Base-by-base conservation (phyloP, 129 eudicot genomes). In the Chrysanthemum lavandulifolium region DNA sequence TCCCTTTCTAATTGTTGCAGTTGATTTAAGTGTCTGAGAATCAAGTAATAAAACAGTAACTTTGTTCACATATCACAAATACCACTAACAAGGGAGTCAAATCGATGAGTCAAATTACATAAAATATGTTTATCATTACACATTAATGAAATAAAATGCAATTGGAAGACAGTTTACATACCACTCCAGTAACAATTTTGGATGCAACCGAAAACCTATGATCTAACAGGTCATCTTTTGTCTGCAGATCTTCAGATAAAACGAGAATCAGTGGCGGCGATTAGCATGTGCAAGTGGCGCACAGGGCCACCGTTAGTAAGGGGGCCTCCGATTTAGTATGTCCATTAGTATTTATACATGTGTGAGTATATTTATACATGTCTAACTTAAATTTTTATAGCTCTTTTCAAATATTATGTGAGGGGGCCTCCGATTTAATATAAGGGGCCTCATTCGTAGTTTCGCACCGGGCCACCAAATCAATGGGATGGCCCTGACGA, bases 1-100 rank as follows among this genome's bases (percentile, higher is more conserved):
- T 15, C 94, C 97, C n/a, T 89, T 91, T 78, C 85, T 92, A 82
- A 86, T 92, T 78, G 85, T 85, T 27, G 97, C 82, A 54, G 91
- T 81, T 69, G 97, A 89, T 43, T 89, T 83, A 60, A 89, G 67
- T 67, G 85, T 84, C 97, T 92, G 75, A 36, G 67, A 55, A 57
- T 33, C 19, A 49, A 18, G 45, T 6, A 50, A 61, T 6, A 65
- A 15, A 75, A 51, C 10, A n/a, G 67, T 14, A 69, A 53, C 13
- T 33, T 0, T 25, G 49, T 61, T 36, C 56, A 27, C 19, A 19
- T 58, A 45, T 66, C 54, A 47, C 29, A 10, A 4, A 58, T 9
- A 67, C 16, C 12, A 49, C 31, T 40, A 62, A 47, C 36, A 21
- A n/a, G 48, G 8, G 47, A 60, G 12, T 15, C 23, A 75, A 76